Base-by-base conservation (phyloP, 1,284 basidiomycete genomes). In the Tylopilus sp. region DNA sequence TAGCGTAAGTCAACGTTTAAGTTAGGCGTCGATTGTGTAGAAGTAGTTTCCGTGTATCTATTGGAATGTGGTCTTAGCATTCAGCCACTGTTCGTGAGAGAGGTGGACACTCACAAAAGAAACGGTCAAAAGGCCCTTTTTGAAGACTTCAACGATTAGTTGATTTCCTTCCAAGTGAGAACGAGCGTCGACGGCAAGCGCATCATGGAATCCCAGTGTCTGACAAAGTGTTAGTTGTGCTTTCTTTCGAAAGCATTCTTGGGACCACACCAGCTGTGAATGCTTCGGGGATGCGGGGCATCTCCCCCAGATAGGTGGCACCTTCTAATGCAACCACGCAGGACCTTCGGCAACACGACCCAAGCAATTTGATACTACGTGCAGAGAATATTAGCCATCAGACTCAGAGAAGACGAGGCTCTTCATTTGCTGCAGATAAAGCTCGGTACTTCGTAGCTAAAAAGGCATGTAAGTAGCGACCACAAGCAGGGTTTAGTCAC, bases 301-400 rank as follows among this genome's bases (percentile, higher is more conserved):
- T 33, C 36, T 12, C 19, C 25, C 36, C 12, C 7, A 31, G 33
- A 33, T 26, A 15, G 8, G 1, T 9, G 6, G n/a, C 16, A 12
- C 12, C 35, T 36, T 8, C 9, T 40, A 31, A 37, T 40, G 15
- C 25, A 21, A 41, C 18, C 5, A 39, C 8, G 15, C 15, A 10
- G 4, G 6, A 0, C 15, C 15, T n/a, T 30, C 31, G 11, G 25
- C 8, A 44, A n/a, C 6, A 21, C 2, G 12, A 21, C 9, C 5
- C 15, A 13, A 9, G 19, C 30, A 25, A 31, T 28, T 11, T 15
- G 9, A 29, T 16, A 30, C 37, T 58, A 53, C 46, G 39, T 56
- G 58, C 9, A 38, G 19, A 28, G 9, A 3, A 26, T 31, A 37
- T 45, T 18, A 4, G 10, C 21, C 18, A 21, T 39, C 16, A 28